Evolutionary conservation across 805 yeast genomes (phyloP).

Genomic region (Nakazawaea holstii): DNA sequence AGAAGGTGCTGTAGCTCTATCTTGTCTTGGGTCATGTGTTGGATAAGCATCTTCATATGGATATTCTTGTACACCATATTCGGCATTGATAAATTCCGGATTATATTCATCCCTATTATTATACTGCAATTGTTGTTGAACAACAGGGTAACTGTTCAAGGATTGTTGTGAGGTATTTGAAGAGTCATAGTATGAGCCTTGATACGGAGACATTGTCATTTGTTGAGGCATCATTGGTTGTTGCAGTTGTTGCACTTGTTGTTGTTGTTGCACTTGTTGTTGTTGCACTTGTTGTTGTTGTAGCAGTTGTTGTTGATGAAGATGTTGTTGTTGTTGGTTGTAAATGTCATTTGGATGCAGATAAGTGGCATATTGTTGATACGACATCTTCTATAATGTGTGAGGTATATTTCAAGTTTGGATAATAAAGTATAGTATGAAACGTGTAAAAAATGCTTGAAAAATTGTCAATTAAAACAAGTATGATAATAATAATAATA

Average conservation of each 20-base stretch:
- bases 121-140: conserved; percentile 1
- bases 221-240: conserved; percentile 3
- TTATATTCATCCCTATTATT: not conserved
- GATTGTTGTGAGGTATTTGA: conserved; percentile 5
- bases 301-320: not conserved
- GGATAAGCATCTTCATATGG: conserved; percentile 5
- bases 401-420: too few relatives aligned
- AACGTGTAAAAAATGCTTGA: too few relatives aligned
- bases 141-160: not conserved
- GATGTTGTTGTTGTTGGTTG: too few relatives aligned
- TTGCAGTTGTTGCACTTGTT: conserved; percentile 1
- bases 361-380: conserved; percentile 1
- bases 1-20: conserved; percentile 47
- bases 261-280: not conserved
- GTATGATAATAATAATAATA: too few relatives aligned
- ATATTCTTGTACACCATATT: not conserved
- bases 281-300: not conserved
- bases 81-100: not conserved
- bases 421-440: too few relatives aligned
- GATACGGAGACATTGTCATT: not conserved
- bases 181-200: conserved; percentile 2
- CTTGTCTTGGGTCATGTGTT: not conserved
- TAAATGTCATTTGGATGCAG: not conserved
- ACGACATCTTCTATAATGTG: not conserved
- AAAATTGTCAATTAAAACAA: too few relatives aligned